phyloP scores from a whole-genome alignment of 768 basidiomycete genomes.

The Grammothele lineata region DNA sequence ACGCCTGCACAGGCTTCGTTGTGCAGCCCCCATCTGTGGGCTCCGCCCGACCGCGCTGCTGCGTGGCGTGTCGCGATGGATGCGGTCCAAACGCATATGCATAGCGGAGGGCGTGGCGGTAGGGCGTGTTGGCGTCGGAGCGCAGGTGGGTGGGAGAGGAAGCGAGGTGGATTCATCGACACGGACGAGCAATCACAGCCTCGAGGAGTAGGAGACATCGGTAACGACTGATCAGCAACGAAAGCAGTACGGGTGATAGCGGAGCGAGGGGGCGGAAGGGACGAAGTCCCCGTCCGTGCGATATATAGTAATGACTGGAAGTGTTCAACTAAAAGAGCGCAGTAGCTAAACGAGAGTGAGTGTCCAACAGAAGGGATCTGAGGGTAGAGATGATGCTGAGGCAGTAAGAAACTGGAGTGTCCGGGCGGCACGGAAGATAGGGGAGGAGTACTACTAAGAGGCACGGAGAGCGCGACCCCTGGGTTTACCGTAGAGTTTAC shows the following conservation, averaged over 20 bases:
- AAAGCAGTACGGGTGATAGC: conserved; percentile 14
- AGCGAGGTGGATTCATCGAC: too few relatives aligned
- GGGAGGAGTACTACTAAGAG: background rate
- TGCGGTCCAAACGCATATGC: too few relatives aligned
- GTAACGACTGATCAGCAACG: conserved; percentile 14
- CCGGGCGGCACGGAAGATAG: background rate
- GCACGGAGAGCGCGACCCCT: conserved; percentile 6
- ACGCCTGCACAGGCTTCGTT: too few relatives aligned
- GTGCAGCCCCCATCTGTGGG: too few relatives aligned
- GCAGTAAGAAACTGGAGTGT: background rate
- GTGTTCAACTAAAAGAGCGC: background rate
- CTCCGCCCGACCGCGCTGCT: too few relatives aligned
- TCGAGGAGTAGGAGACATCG: too few relatives aligned
- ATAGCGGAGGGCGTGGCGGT: too few relatives aligned
- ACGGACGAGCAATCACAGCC: too few relatives aligned
- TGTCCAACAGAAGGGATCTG: background rate
- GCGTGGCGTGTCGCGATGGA: too few relatives aligned
- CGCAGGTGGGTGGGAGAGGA: too few relatives aligned
- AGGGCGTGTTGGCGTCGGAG: too few relatives aligned
- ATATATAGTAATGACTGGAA: background rate
- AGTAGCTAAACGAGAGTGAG: background rate
- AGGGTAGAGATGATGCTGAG: too few relatives aligned
- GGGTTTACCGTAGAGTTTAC: conserved; percentile 2
- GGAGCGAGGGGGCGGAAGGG: background rate
- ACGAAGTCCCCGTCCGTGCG: background rate